A percentile compares a stretch with the other conserved stretches of the same genome.
phyloP scores from a whole-genome alignment of 345 rosid genomes.

The Anacardium occidentale region DNA sequence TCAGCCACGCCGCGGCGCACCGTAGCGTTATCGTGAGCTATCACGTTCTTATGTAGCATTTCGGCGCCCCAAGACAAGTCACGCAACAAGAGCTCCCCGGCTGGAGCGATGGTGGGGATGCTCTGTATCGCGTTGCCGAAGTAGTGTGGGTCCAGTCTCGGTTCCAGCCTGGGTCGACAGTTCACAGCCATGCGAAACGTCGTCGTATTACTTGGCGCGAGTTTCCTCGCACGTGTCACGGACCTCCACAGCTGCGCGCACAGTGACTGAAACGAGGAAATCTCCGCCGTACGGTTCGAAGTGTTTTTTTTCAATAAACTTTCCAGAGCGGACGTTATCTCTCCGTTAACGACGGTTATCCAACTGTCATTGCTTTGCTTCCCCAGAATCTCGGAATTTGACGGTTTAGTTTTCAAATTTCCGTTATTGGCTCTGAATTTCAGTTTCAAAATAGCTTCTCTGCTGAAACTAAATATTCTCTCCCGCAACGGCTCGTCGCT shows the following conservation, averaged over 20 bases:
- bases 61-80: constrained; percentile 69
- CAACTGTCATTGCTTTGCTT: constrained; percentile 50
- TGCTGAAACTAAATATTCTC: constrained; percentile 78
- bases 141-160: constrained; percentile 63
- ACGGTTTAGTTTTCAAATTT: constrained; percentile 5
- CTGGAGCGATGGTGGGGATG: constrained; percentile 60
- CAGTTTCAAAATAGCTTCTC: constrained; percentile 63
- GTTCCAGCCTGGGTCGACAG: constrained; percentile 86
- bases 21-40: constrained; percentile 60
- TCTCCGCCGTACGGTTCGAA: constrained; percentile 47
- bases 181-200: constrained; percentile 95
- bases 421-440: constrained; percentile 55
- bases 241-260: constrained; percentile 83
- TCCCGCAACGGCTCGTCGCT: constrained; percentile 73
- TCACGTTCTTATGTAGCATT: constrained; percentile 71
- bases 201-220: constrained; percentile 52
- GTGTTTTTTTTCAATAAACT: constrained; percentile 14
- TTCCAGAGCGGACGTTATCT: constrained; percentile 36
- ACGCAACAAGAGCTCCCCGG: constrained; percentile 52
- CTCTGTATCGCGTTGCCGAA: constrained; percentile 98
- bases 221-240: constrained; percentile 81
- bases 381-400: constrained; percentile 45
- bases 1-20: constrained; percentile 63
- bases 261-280: constrained; percentile 90
- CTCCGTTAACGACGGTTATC: constrained; percentile 47